phyloP scores from a whole-genome alignment of 176 grass and related monocot genomes.

The Aegilops tauschii region DNA sequence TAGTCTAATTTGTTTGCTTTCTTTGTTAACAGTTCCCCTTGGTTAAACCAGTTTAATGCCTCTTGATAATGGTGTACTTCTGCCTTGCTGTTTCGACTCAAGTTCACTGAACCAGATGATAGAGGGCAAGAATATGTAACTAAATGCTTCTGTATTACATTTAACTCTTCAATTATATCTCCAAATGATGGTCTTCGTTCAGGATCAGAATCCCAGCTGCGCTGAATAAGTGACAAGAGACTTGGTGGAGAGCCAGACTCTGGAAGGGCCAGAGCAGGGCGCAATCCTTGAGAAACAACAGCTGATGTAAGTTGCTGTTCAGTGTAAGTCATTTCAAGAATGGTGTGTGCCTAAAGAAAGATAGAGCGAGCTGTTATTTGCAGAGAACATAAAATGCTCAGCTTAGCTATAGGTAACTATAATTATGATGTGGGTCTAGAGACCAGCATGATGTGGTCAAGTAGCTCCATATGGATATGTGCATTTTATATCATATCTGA shows the following conservation, averaged over 20 bases:
- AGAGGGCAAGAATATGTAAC: slow-evolving; percentile 25
- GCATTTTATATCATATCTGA: background rate
- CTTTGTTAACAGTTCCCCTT: slow-evolving; percentile 62
- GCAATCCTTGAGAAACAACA: slow-evolving; percentile 78
- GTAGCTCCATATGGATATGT: background rate
- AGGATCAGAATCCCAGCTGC: slow-evolving; percentile 77
- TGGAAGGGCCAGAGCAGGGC: slow-evolving; percentile 62
- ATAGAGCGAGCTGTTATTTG: slow-evolving; percentile 14
- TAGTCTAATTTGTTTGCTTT: slow-evolving; percentile 37
- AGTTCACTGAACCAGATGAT: slow-evolving; percentile 19
- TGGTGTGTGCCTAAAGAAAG: slow-evolving; percentile 82
- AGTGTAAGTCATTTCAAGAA: slow-evolving; percentile 98
- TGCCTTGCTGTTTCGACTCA: slow-evolving; percentile 38
- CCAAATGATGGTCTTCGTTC: slow-evolving; percentile 72
- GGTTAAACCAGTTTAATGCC: slow-evolving; percentile 68
- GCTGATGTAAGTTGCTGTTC: slow-evolving; percentile 89
- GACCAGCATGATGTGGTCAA: background rate
- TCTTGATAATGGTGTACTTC: slow-evolving; percentile 59
- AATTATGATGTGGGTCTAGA: background rate
- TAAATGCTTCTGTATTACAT: slow-evolving; percentile 42
- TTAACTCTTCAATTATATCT: slow-evolving; percentile 62
- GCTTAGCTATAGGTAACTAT: background rate
- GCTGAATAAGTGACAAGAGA: slow-evolving; percentile 74
- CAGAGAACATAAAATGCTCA: slow-evolving; percentile 1
- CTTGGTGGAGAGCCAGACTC: slow-evolving; percentile 59